Base-by-base conservation (phyloP, 1,139 yeast species). In the Geotrichum phurueaensis region DNA sequence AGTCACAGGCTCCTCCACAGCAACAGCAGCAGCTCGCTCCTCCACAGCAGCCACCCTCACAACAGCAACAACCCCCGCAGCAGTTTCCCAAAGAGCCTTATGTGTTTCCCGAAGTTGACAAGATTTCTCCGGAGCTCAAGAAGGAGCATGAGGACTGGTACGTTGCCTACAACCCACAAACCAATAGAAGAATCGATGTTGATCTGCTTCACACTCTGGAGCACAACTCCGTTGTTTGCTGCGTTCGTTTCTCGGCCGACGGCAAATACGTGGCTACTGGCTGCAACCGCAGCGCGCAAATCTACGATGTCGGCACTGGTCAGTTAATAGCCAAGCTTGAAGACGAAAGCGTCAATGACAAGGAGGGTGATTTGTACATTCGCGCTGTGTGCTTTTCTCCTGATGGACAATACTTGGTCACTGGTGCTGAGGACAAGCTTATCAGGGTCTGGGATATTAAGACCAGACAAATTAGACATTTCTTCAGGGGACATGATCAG, bases 381-480 rank as follows among this genome's bases (percentile, higher is more conserved):
- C 84, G 98, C 71, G 88, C 96, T 1, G 97, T 94, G 59, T 91
- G 98, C 74, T 91, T 94, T 78, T 88, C 96, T 2, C 97, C 98
- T 54, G 97, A 92, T 76, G 97, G 97, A 61, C 89, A 90, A 75
- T 88, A 84, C 69, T 81, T 94, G 71, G 98, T 98, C 45, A 92
- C 98, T 23, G 99, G 99, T 71, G 97, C 98, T 52, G 99, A 94
- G 22, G 99, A 94, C 77, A 83, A 96, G 75, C 89, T 96, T 29
- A 97, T 94, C 57, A 83, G 98, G 66, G 96, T 94, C 54, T 94
- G 98, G 98, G 97, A 92, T 76, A 87, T 97, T n/a, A 84, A 90
- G 62, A 89, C 96, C 33, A 97, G 97, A 1, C 63, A 65, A 58
- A 78, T 90, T 57, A 96, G 94, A 56, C 98, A 92, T 78, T 84